Evolutionary conservation across 345 rosid genomes (phyloP), one percentile per base, ranked within the genome.

Genomic region (Aquilaria sinensis): DNA sequence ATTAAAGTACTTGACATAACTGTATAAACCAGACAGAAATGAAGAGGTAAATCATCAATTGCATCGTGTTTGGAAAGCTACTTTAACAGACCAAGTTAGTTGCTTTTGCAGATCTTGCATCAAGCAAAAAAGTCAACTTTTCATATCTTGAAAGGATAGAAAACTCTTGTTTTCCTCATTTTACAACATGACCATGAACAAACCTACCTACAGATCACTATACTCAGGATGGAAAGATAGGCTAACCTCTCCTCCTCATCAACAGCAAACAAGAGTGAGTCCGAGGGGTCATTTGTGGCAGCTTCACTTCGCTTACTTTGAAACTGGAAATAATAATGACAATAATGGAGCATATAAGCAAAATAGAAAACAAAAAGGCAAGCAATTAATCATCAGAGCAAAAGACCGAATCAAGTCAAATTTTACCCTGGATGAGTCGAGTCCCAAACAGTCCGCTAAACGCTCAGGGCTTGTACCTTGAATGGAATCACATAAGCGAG

Each of bases 401-500:
- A 30, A 55, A 67, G 53, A 37, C 14, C 9, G 62, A 61, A 57
- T 4, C 16, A 55, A 60, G 65, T 59, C 56, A 56, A 50, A 49
- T 58, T 68, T 76, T 80, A 94, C 99, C 97, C 83, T 90, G 50
- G 97, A 86, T 67, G 97, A 81, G 74, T 94, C 99, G 56, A 90
- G 92, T 71, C 99, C 99, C 77, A 94, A 70, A 75, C 99, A 94
- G 75, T 88, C 87, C 67, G 99, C 99, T 78, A 94, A 70, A 45
- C 90, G 90, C 74, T 72, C 99, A 43, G 96, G 96, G 74, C 92
- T 88, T 57, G 97, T 94, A 57, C 97, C 99, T 76, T 94, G 96
- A 61, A 94, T 88, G 74, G 95, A 87, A 67, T 96, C 96, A 63
- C 99, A 90, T 29, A 94, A 66, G 51, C 99, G 90, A 33, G 99